These are phyloP conservation scores for Ocimum tenuiflorum DNA, from an alignment of 257 asterid genomes.

Conservation along the genomic window DNA sequence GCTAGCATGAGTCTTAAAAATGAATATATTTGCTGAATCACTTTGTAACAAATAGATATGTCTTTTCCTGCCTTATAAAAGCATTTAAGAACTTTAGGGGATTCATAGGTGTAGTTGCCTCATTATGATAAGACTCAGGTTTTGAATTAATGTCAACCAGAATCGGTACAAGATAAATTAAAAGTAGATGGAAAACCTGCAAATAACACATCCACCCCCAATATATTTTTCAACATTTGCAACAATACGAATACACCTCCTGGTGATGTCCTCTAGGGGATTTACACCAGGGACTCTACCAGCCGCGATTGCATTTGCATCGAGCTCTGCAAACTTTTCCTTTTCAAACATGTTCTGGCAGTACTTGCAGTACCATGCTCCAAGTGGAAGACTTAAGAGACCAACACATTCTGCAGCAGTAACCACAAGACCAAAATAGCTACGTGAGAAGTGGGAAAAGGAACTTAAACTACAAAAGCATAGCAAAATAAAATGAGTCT, in stretches of 20 bases:
- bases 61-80: neutral
- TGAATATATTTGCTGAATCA: neutral
- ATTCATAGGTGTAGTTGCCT: neutral
- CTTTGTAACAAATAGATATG: neutral
- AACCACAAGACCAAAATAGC: constrained; percentile 10
- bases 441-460: no score
- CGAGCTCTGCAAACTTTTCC: constrained; percentile 47
- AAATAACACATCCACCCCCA: constrained; percentile 71
- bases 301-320: constrained; percentile 82
- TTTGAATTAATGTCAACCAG: neutral
- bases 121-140: neutral
- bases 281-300: constrained; percentile 79
- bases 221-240: constrained; percentile 42
- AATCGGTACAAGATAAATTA: neutral
- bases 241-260: constrained; percentile 66
- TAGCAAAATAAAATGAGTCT: neutral
- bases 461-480: neutral
- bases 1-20: constrained; percentile 1
- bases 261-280: constrained; percentile 64
- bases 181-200: constrained; percentile 54
- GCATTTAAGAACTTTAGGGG: neutral
- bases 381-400: constrained; percentile 48
- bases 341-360: constrained; percentile 54
- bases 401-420: constrained; percentile 57
- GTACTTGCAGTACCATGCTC: constrained; percentile 65